Evolutionary conservation across 345 rosid genomes (phyloP), one percentile per base, ranked within the genome.

Genomic region (Eucalyptus globulus): DNA sequence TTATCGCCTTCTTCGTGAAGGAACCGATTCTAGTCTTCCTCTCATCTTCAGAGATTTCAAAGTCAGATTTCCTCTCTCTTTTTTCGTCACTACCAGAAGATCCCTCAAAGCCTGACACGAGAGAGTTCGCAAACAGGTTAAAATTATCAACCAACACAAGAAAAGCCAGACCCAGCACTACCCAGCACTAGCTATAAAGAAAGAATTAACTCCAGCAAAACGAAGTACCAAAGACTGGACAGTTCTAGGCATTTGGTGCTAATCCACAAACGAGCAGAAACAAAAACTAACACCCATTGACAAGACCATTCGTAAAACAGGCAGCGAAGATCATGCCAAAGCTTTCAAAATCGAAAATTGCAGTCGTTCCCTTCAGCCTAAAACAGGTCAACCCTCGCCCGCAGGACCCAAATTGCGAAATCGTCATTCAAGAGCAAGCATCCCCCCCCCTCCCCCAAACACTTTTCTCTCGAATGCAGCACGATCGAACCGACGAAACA

Each of bases 41-140:
- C 91, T 98, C 99, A 89, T 98, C 99, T 93, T 98, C 99, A 11
- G 99, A 98, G 93, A 93, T 96, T 92, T 98, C 99, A 88, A 98
- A 98, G 91, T 98, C 99, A 24, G 99, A 97, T 89, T 92, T 97
- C 91, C 99, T 95, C 89, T 98, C 99, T 86, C 95, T 95, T 93
- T 94, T 97, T 92, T 97, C 99, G 88, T 98, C 99, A 90, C 97
- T 95, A 37, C 99, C 96, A 6, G 95, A 94, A 81, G 93, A 91
- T 45, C 99, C 99, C 91, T 98, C 99, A 93, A 98, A 98, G 91
- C 99, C 99, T 98, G 91, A 90, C 44, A 60, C 43, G 87, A 16
- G 58, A 47, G 80, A 87, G 87, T 54, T 40, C 4, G 13, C 87
- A 7, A 51, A 86, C 34, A 49, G 87, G 54, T 50, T 86, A 49